These are phyloP conservation scores for Schwanniomyces pseudopolymorphus DNA, from an alignment of 805 yeast species.

Conservation along the genomic window DNA sequence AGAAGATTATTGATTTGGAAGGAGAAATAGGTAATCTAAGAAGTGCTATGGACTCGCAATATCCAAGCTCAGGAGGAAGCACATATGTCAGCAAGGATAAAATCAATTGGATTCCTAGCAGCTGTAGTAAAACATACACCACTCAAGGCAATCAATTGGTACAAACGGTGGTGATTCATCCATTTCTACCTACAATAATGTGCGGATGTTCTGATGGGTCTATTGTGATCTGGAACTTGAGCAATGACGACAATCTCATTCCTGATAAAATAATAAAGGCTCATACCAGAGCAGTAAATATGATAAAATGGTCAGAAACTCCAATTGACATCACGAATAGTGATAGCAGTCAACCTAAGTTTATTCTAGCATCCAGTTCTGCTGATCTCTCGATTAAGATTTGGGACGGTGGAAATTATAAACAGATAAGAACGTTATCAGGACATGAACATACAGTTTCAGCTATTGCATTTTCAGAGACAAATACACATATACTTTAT, in stretches of 20 bases:
- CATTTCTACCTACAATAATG: slow-evolving; percentile 61
- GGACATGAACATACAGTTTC: slow-evolving; percentile 92
- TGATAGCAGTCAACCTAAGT: slow-evolving; percentile 13
- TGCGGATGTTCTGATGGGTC: slow-evolving; percentile 74
- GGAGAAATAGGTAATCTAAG: slow-evolving; percentile 50
- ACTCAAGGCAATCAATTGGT: slow-evolving; percentile 58
- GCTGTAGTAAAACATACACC: slow-evolving; percentile 42
- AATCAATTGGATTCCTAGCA: slow-evolving; percentile 63
- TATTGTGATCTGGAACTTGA: slow-evolving; percentile 67
- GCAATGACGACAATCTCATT: slow-evolving; percentile 53
- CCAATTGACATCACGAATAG: slow-evolving; percentile 32
- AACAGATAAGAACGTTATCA: slow-evolving; percentile 58
- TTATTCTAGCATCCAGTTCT: slow-evolving; percentile 50
- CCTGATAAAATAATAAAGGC: slow-evolving; percentile 67
- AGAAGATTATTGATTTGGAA: slow-evolving; percentile 69
- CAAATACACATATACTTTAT: slow-evolving; percentile 48
- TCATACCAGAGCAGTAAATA: slow-evolving; percentile 70
- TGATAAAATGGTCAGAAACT: slow-evolving; percentile 49
- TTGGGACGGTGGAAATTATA: slow-evolving; percentile 62
- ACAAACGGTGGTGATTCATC: slow-evolving; percentile 69
- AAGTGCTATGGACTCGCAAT: slow-evolving; percentile 39
- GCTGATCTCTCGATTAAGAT: slow-evolving; percentile 60
- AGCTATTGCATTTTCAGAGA: slow-evolving; percentile 50
- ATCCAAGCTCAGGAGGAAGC: slow-evolving; percentile 3
- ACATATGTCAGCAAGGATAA: slow-evolving; percentile 22